Base-by-base conservation (phyloP, 495 filamentous ascomycete genomes). In the Aspergillus haitiensis region DNA sequence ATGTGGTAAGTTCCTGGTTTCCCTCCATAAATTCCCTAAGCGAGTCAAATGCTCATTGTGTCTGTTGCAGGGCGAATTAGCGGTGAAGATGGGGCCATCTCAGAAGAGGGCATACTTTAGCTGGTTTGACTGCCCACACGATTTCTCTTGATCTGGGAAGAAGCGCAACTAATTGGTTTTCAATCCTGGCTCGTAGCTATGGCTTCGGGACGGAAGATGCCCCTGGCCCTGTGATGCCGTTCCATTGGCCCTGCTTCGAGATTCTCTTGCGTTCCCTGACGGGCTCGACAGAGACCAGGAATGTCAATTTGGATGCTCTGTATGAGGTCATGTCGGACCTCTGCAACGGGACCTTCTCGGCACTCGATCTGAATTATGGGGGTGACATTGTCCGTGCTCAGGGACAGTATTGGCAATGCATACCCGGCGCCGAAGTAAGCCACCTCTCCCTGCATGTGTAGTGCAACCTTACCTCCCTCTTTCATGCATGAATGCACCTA, bases 161-260 rank as follows among this genome's bases (percentile, higher is more conserved):
- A 27, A 27, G 21, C 21, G 21, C 21, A 27, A 27, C 21, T 27
- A 27, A 27, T 27, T 27, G 21, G 21, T 27, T 27, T 10, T 35
- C 49, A 21, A 18, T 58, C 4, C 36, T 18, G 13, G 37, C n/a
- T 56, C 31, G 5, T 36, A 66, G 64, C 46, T 67, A 67, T 52
- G 59, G 59, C 40, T 42, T 59, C 9, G 61, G 61, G 8, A 59
- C 65, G 9, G 59, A 67, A 15, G 61, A 67, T 1, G 61, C 58
- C 1, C 47, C 60, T 18, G 64, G 64, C 15, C 64, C 64, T 2
- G 65, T 67, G n/a, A 31, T 67, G 9, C 65, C 65, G 1, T 67
- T 67, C 56, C 65, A 67, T 31, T 60, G 58, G 62, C 62, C 59
- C 53, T 67, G 65, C 34, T 62, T 62, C 49, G 65, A 67, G 39